Base-by-base conservation (phyloP, 129 eudicot species). In the Smallanthus sonchifolius region DNA sequence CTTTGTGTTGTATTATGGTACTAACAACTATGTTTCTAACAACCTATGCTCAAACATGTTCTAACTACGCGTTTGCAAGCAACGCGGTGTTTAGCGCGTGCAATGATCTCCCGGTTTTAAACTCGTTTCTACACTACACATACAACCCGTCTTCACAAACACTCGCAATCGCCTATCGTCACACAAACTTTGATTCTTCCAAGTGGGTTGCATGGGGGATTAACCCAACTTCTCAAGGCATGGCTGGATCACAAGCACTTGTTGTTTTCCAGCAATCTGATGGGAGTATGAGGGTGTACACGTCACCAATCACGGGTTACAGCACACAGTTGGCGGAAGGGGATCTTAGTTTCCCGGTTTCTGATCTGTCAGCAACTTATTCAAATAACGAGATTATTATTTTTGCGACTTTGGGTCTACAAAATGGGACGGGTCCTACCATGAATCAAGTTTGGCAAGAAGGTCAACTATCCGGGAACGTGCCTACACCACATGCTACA, bases 401-500 rank as follows among this genome's bases (percentile, higher is more conserved):
- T 34, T 89, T 85, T 42, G 98, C 98, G 4, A 89, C 87, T 4
- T 55, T 92, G 71, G 75, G 80, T 63, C 84, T 92, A 19, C 88
- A 79, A 32, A 81, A 81, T 59, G 57, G 65, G 32, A 83, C 69
- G 30, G 32, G 72, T 65, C 67, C 87, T 19, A 70, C 73, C 17
- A 52, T 92, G 67, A 89, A 92, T 78, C 98, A 89, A 48, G 95
- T 89, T 63, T 92, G 98, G 98, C 98, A 92, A 71, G 89, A 82
- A 44, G 98, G 98, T 42, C 90, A 86, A 5, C 40, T 92, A 42
- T 83, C 90, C 0, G 75, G 84, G 7, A 86, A 70, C 57, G 74
- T 55, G 2, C 92, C 90, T 0, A 70, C 65, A 36, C 30, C 42
- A 54, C 98, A 92, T 79, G 80, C 76, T 14, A 76, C 81, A 11